Percentiles rank a stretch among this genome's conserved stretches.
These are phyloP conservation scores for Umbelopsis sp. DNA, from an alignment of 371 early-diverging fungal genomes.

Conservation along the genomic window DNA sequence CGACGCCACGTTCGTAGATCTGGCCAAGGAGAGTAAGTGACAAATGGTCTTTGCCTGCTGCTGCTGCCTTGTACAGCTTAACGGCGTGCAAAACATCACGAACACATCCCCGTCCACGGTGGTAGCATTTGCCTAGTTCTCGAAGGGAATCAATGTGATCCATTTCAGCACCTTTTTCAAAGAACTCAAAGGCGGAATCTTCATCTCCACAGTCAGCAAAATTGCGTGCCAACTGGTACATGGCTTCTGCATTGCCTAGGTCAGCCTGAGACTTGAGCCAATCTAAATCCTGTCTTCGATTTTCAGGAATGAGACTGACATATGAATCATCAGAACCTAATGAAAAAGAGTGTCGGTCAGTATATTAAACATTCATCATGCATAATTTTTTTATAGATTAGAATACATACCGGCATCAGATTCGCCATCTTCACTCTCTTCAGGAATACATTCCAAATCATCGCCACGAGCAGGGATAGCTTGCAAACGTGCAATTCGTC, in stretches of 20 bases:
- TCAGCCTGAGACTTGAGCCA: constrained; percentile 1
- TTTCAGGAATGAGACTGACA: neutral
- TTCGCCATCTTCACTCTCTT: constrained; percentile 9
- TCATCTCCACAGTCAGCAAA: constrained; percentile 10
- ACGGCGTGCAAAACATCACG: neutral
- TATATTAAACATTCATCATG: neutral
- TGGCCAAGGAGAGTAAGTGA: neutral
- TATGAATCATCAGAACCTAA: neutral
- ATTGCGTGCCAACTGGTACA: neutral
- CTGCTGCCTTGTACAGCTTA: constrained; percentile 14
- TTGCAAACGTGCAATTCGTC: constrained; percentile 12
- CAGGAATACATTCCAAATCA: neutral
- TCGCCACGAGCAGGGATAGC: neutral
- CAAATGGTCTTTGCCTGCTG: neutral
- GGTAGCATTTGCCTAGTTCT: constrained; percentile 14
- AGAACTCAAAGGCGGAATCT: constrained; percentile 10
- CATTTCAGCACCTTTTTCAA: constrained; percentile 7
- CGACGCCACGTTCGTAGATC: constrained; percentile 4
- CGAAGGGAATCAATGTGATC: constrained; percentile 6
- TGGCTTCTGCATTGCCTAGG: neutral
- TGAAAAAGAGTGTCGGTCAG: neutral
- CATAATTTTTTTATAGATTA: too few relatives aligned
- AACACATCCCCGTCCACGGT: constrained; percentile 7
- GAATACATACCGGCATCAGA: neutral
- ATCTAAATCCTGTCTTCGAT: neutral